Conservation (phyloP, 495 filamentous ascomycete species). For the Podospora didyma region DNA sequence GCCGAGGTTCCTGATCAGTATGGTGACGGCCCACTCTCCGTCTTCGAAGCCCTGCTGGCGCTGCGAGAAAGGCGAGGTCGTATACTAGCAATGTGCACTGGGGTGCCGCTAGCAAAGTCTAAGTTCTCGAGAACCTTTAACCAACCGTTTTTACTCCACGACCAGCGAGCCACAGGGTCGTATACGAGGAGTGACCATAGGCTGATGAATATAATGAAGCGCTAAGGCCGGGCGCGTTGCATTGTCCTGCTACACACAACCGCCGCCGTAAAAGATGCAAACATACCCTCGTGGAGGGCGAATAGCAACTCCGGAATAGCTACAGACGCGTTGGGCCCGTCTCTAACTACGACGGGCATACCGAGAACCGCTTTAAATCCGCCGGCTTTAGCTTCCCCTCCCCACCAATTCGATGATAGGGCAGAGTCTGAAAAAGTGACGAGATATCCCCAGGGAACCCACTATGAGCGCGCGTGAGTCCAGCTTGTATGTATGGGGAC, state of each 20-base stretch:
- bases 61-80: no score
- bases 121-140: constrained; percentile 65
- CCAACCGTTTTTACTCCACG: constrained; percentile 80
- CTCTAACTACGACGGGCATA: constrained; percentile 4
- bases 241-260: constrained; percentile 14
- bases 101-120: constrained; percentile 83
- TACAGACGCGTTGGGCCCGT: constrained; percentile 1
- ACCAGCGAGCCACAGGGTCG: constrained; percentile 83
- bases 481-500: no score
- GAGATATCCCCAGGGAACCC: constrained; percentile 14
- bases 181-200: constrained; percentile 82
- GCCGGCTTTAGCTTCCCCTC: constrained; percentile 9
- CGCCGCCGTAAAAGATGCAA: constrained; percentile 16
- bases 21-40: constrained; percentile 35
- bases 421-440: constrained; percentile 11
- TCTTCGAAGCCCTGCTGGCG: constrained; percentile 37
- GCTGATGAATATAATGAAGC: constrained; percentile 71
- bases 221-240: constrained; percentile 10
- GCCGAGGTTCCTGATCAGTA: constrained; percentile 39
- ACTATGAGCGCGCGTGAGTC: background rate
- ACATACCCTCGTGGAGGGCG: constrained; percentile 17
- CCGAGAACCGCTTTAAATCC: constrained; percentile 5
- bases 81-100: constrained; percentile 87
- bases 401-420: constrained; percentile 12
- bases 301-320: constrained; percentile 14